phyloP scores from a whole-genome alignment of 345 rosid genomes.

The Fremontodendron californicum region DNA sequence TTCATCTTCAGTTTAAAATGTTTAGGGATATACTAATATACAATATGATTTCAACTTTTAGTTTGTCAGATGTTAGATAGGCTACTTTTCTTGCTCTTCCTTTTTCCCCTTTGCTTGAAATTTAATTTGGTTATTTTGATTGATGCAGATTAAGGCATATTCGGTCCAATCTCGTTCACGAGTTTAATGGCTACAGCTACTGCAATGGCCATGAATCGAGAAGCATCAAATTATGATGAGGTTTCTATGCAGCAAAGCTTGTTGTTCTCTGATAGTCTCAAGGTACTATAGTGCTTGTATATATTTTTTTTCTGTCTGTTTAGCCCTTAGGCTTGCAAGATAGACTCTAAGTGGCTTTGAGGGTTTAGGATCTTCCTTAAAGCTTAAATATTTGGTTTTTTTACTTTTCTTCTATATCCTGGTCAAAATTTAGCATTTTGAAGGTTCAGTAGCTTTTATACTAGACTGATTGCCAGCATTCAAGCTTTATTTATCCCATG shows the following conservation, averaged over 20 bases:
- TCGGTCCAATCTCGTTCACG: slow-evolving; percentile 14
- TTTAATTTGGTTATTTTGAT: slow-evolving; percentile 17
- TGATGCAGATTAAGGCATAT: slow-evolving; percentile 20
- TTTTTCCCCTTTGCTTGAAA: neutral
- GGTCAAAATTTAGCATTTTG: neutral
- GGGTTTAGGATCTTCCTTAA: neutral
- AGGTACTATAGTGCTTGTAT: slow-evolving; percentile 36
- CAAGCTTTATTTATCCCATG: neutral
- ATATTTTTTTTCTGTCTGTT: neutral
- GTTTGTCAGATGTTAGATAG: neutral
- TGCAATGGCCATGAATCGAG: slow-evolving; percentile 42
- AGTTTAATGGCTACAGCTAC: slow-evolving; percentile 60
- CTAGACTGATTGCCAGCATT: neutral
- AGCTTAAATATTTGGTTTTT: neutral
- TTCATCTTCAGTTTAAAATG: neutral
- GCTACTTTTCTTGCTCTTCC: neutral
- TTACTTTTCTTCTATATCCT: too few species aligned
- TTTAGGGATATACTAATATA: neutral
- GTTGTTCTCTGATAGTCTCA: slow-evolving; percentile 79
- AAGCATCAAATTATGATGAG: slow-evolving; percentile 71
- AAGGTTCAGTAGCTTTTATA: neutral
- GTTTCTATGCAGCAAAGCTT: slow-evolving; percentile 73
- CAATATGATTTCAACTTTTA: neutral
- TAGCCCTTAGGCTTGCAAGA: neutral
- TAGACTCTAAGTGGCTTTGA: neutral